Evolutionary conservation across 257 asterid species (phyloP).

Genomic region (Solanum paucissectum): DNA sequence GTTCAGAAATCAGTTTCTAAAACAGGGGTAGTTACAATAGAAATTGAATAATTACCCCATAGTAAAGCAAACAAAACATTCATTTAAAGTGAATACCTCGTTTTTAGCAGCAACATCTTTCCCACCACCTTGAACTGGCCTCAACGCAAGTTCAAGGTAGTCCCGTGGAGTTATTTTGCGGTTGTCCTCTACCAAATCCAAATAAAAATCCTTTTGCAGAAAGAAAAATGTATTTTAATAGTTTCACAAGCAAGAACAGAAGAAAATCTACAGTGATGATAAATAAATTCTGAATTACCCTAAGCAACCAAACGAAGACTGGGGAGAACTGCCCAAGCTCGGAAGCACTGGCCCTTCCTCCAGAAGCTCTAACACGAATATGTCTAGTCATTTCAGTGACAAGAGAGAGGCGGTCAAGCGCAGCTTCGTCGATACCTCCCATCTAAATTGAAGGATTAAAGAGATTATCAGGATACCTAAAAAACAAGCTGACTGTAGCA

Average conservation of each 20-base stretch:
- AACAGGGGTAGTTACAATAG: not conserved
- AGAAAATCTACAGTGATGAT: not conserved
- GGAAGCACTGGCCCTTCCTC: constrained; percentile 72
- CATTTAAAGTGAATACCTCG: constrained; percentile 37
- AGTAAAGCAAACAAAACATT: not conserved
- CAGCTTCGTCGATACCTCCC: constrained; percentile 99
- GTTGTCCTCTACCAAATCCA: constrained; percentile 81
- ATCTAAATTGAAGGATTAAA: constrained; percentile 35
- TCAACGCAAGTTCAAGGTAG: constrained; percentile 88
- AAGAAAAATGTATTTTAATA: not conserved
- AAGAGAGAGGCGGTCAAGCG: constrained; percentile 94
- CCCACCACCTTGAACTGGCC: constrained; percentile 71
- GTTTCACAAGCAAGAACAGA: constrained; percentile 1
- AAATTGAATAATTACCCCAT: not conserved
- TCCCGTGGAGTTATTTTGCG: constrained; percentile 93
- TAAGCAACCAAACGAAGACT: constrained; percentile 90
- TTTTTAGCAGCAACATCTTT: constrained; percentile 81
- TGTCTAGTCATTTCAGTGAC: constrained; percentile 99
- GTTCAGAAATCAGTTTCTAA: not conserved
- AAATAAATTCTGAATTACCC: constrained; percentile 45
- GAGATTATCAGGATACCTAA: not conserved
- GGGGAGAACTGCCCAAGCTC: constrained; percentile 97
- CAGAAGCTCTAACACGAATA: constrained; percentile 93
- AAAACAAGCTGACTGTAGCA: not conserved
- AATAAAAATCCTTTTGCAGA: constrained; percentile 75